phyloP scores from a whole-genome alignment of 2,329 filamentous ascomycete genomes.

The Calonectria honghensis region DNA sequence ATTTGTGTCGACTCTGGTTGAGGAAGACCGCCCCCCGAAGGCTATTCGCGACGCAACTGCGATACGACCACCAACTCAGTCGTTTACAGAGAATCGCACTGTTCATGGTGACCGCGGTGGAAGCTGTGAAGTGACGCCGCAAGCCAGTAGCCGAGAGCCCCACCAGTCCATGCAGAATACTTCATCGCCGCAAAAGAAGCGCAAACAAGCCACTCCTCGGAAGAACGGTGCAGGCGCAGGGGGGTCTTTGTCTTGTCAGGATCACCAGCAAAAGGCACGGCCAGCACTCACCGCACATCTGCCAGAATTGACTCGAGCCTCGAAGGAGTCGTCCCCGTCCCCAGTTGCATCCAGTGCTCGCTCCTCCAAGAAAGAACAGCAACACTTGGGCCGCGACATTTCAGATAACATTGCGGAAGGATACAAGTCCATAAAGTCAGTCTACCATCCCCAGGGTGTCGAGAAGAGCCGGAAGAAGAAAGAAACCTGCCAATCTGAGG shows the following conservation, averaged over 20 bases:
- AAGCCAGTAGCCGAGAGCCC: background rate
- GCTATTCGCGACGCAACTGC: background rate
- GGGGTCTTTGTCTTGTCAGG: background rate
- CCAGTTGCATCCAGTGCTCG: background rate
- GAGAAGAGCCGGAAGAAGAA: background rate
- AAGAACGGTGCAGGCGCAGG: background rate
- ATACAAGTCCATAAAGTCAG: slow-evolving; percentile 25
- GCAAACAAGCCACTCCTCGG: background rate
- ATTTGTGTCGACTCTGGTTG: slow-evolving; percentile 39
- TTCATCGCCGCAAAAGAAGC: background rate
- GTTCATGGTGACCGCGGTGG: background rate
- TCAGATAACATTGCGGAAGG: background rate
- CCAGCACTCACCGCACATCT: slow-evolving; percentile 28
- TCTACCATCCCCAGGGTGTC: background rate
- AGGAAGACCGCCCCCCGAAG: slow-evolving; percentile 34
- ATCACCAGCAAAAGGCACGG: background rate
- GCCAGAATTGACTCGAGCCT: background rate
- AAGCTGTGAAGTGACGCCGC: background rate
- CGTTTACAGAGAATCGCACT: background rate
- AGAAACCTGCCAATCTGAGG: background rate
- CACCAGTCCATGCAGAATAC: background rate
- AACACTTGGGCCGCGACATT: background rate
- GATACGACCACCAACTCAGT: background rate
- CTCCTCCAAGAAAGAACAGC: background rate
- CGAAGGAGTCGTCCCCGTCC: background rate